phyloP scores from a whole-genome alignment of 768 basidiomycete species.

The Naganishia vishniacii region DNA sequence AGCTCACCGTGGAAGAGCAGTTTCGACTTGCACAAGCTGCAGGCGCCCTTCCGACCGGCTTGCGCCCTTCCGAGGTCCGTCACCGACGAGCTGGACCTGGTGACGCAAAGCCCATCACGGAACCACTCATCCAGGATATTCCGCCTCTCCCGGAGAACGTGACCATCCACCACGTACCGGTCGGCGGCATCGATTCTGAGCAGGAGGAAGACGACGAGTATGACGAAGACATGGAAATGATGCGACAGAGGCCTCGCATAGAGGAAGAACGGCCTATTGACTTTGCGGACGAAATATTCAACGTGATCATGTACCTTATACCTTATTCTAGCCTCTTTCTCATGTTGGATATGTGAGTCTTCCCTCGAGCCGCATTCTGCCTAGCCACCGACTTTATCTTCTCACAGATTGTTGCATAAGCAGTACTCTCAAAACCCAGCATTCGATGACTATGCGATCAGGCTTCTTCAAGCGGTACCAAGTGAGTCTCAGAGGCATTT shows the following conservation, averaged over 20 bases:
- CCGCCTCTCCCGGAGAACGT: conserved; percentile 2
- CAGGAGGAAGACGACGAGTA: neutral
- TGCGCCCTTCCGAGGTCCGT: conserved; percentile 14
- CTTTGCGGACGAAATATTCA: conserved; percentile 43
- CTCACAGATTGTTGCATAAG: conserved; percentile 38
- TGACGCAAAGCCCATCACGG: neutral
- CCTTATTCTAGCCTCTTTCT: conserved; percentile 44
- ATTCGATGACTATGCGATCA: conserved; percentile 25
- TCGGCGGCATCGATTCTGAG: neutral
- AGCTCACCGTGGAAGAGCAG: conserved; percentile 26
- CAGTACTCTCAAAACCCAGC: conserved; percentile 41
- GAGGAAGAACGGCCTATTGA: conserved; percentile 21
- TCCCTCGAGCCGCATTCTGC: neutral
- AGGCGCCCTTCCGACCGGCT: conserved; percentile 22
- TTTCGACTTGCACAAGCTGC: conserved; percentile 24
- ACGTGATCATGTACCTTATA: conserved; percentile 38
- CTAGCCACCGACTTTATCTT: neutral
- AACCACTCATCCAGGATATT: conserved; percentile 18
- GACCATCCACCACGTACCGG: conserved; percentile 14
- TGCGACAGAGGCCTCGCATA: neutral
- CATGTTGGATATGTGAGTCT: conserved; percentile 43
- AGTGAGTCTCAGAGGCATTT: too few species aligned
- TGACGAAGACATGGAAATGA: conserved; percentile 8
- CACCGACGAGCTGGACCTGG: neutral
- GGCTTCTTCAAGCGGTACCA: conserved; percentile 40